phyloP scores from a whole-genome alignment of 164 flowering plant species.

The Aristolochia californica region DNA sequence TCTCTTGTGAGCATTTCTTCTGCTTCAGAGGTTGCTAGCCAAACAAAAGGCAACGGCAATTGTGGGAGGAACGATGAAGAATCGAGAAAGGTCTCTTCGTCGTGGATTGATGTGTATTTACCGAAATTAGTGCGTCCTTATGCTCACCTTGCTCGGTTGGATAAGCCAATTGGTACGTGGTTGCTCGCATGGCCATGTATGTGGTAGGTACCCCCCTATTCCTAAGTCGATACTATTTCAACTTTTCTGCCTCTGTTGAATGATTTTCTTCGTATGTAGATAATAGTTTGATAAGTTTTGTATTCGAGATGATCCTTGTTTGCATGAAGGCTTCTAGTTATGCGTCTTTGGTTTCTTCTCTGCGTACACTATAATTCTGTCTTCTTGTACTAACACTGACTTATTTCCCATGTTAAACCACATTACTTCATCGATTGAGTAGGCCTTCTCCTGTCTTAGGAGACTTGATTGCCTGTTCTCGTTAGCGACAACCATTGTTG shows the following conservation, averaged over 20 bases:
- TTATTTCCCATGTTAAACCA: too few relatives aligned
- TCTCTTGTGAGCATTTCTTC: conserved; percentile 8
- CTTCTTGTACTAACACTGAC: too few relatives aligned
- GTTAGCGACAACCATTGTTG: too few relatives aligned
- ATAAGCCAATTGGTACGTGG: conserved; percentile 97
- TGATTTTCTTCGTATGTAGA: not conserved
- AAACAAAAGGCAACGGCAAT: conserved; percentile 7
- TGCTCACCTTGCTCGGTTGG: conserved; percentile 87
- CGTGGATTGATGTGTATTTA: conserved; percentile 79
- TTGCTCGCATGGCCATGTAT: conserved; percentile 95
- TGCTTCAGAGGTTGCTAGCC: conserved; percentile 7
- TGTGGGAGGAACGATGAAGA: conserved; percentile 5
- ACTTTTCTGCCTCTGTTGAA: not conserved
- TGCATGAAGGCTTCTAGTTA: too few relatives aligned
- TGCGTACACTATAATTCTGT: too few relatives aligned
- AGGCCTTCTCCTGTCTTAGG: too few relatives aligned
- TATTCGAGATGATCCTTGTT: too few relatives aligned
- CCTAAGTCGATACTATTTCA: not conserved
- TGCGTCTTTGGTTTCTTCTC: too few relatives aligned
- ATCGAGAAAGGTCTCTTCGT: conserved; percentile 5
- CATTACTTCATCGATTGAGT: too few relatives aligned
- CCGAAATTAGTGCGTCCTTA: conserved; percentile 45
- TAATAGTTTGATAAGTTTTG: not conserved
- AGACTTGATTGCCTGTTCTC: too few relatives aligned
- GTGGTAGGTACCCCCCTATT: conserved; percentile 51